Percentiles rank a stretch among this genome's conserved stretches.
These are phyloP conservation scores for Lyophyllum shimeji DNA, from an alignment of 768 basidiomycete species.

Conservation along the genomic window DNA sequence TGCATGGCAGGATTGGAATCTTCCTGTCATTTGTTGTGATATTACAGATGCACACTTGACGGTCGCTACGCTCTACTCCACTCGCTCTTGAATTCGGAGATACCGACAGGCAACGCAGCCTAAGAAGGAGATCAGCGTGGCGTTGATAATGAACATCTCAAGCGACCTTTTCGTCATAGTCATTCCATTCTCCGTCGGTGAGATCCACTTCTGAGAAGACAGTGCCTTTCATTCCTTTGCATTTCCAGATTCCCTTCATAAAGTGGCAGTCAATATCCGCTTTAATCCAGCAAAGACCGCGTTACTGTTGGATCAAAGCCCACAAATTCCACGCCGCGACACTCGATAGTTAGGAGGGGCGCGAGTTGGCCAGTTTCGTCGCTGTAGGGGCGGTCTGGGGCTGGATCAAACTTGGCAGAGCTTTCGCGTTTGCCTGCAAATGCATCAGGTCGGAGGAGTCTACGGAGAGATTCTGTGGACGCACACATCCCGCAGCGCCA, in stretches of 20 bases:
- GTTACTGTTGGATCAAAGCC: constrained; percentile 73
- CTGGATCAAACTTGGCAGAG: constrained; percentile 73
- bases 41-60: neutral
- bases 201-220: constrained; percentile 68
- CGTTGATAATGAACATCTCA: neutral
- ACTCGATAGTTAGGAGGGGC: constrained; percentile 74
- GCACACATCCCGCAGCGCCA: constrained; percentile 74
- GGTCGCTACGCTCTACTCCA: constrained; percentile 61
- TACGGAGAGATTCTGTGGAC: constrained; percentile 11
- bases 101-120: constrained; percentile 64
- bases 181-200: constrained; percentile 71
- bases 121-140: constrained; percentile 22
- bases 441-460: constrained; percentile 1
- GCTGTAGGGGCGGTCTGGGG: constrained; percentile 52
- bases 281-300: neutral
- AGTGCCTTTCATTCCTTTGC: constrained; percentile 58
- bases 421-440: constrained; percentile 68
- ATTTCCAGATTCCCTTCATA: constrained; percentile 74
- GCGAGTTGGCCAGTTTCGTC: constrained; percentile 62
- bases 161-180: constrained; percentile 88
- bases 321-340: constrained; percentile 82
- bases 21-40: too few species aligned
- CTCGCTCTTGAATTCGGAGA: constrained; percentile 64
- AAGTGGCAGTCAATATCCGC: neutral
- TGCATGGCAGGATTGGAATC: too few species aligned